A percentile compares a stretch with the other conserved stretches of the same genome.
Conservation (phyloP, 805 yeast genomes). For the Saccharomycopsis microspora region DNA sequence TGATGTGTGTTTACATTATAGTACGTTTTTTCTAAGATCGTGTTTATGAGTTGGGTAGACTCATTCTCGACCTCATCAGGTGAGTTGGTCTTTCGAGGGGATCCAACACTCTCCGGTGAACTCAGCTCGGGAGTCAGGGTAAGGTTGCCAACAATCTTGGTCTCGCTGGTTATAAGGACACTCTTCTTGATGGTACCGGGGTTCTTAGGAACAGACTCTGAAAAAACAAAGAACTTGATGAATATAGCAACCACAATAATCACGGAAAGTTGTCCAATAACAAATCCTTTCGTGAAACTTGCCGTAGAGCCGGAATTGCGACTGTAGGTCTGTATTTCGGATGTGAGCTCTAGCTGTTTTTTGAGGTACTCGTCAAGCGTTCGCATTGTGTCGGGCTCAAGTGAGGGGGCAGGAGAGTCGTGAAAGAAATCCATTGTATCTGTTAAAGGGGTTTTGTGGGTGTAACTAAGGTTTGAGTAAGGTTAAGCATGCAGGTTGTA, state of each 20-base stretch:
- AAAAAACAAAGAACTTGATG: constrained; percentile 66
- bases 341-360: not conserved
- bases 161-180: constrained; percentile 19
- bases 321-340: not conserved
- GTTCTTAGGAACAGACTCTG: constrained; percentile 40
- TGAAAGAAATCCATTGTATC: no score
- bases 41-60: constrained; percentile 19
- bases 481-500: no score
- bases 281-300: constrained; percentile 57
- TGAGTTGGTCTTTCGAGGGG: constrained; percentile 4
- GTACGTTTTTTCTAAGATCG: constrained; percentile 80
- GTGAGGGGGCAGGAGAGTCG: no score
- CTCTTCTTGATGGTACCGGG: constrained; percentile 25
- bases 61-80: not conserved
- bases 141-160: constrained; percentile 11
- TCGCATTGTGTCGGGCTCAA: constrained; percentile 4
- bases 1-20: constrained; percentile 82
- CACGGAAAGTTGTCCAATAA: constrained; percentile 66
- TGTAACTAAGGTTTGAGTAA: no score
- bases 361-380: constrained; percentile 10
- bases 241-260: constrained; percentile 50
- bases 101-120: constrained; percentile 11
- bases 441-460: no score
- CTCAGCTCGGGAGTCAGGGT: not conserved
- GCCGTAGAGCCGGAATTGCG: not conserved